These are phyloP conservation scores for Metschnikowia dekortorum DNA, from an alignment of 805 yeast genomes.

Conservation along the genomic window DNA sequence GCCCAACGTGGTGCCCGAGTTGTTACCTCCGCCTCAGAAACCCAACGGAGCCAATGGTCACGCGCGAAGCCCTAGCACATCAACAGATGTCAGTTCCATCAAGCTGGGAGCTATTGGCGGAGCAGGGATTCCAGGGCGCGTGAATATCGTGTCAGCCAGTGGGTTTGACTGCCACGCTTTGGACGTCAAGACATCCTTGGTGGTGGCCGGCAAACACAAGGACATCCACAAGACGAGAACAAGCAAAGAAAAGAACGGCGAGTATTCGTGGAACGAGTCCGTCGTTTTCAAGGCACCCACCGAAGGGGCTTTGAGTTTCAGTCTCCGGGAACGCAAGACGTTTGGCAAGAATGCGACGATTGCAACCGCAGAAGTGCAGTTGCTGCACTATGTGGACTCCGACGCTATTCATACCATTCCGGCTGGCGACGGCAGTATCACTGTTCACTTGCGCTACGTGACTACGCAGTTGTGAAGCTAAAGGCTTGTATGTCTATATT, in stretches of 20 bases:
- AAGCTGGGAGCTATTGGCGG: constrained; percentile 32
- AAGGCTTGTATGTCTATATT: too few species aligned
- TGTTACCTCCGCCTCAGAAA: constrained; percentile 37
- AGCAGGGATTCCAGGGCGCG: constrained; percentile 48
- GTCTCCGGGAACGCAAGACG: constrained; percentile 61
- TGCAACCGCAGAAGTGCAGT: constrained; percentile 52
- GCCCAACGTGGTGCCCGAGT: constrained; percentile 30
- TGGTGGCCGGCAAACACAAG: constrained; percentile 44
- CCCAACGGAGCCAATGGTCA: constrained; percentile 23
- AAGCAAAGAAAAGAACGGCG: constrained; percentile 45
- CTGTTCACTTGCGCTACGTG: constrained; percentile 34
- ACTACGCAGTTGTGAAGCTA: constrained; percentile 7
- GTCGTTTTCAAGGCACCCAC: constrained; percentile 63
- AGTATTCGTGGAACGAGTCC: constrained; percentile 57
- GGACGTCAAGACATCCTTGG: constrained; percentile 53
- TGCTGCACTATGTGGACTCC: constrained; percentile 48
- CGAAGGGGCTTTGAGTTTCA: constrained; percentile 56
- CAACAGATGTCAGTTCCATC: constrained; percentile 33
- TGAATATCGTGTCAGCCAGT: constrained; percentile 47
- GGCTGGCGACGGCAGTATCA: constrained; percentile 38
- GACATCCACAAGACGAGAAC: constrained; percentile 64
- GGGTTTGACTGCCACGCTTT: constrained; percentile 32
- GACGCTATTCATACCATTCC: constrained; percentile 36
- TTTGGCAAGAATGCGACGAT: constrained; percentile 67
- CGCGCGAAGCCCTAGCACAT: constrained; percentile 19